Evolutionary conservation across 164 flowering plant genomes (phyloP).

Genomic region (Euptelea pleiosperma): DNA sequence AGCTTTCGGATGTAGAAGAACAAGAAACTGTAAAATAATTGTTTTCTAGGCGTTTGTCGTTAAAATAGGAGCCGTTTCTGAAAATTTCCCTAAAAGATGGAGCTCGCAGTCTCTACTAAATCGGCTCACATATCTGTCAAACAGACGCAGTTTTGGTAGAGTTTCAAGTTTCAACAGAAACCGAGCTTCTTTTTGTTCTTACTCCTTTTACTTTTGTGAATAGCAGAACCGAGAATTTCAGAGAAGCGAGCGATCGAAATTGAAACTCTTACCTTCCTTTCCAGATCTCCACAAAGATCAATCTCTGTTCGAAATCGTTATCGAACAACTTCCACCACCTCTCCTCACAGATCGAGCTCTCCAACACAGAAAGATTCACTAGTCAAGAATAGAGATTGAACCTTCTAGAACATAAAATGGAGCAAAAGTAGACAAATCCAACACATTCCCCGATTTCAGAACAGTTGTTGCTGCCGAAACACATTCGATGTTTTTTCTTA

Average conservation of each 20-base stretch:
- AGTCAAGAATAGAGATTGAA: neutral
- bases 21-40: neutral
- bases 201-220: neutral
- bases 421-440: neutral
- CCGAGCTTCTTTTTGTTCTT: neutral
- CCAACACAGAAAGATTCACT: too few species aligned
- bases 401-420: neutral
- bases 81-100: neutral
- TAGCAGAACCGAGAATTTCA: neutral
- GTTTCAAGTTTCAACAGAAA: too few species aligned
- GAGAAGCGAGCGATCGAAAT: neutral
- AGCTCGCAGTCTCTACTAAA: neutral
- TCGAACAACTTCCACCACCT: neutral
- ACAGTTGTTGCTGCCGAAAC: neutral
- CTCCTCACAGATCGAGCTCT: neutral
- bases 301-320: too few species aligned
- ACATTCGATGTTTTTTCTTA: neutral
- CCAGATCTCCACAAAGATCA: too few species aligned
- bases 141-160: too few species aligned
- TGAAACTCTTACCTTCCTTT: neutral
- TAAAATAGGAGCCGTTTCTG: neutral
- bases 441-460: too few species aligned
- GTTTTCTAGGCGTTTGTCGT: neutral
- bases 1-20: constrained; percentile 1
- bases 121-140: too few species aligned